Evolutionary conservation across 768 basidiomycete genomes (phyloP).

Genomic region (Macrocybe gigantea): DNA sequence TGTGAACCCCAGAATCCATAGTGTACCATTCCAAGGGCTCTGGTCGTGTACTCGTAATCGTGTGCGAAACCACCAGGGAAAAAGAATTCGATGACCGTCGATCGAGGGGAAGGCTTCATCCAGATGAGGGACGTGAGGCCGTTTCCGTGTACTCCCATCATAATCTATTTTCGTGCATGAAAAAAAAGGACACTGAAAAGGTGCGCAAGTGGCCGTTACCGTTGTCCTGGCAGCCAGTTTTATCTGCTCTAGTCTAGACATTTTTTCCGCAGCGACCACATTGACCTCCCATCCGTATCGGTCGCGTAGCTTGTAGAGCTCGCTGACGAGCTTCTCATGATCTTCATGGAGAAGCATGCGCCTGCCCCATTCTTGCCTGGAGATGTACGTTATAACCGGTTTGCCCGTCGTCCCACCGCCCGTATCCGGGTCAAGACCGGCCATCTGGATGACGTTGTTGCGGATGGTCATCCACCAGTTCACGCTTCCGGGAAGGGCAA

Average conservation of each 20-base stretch:
- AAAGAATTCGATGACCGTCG: constrained; percentile 93
- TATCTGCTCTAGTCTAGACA: constrained; percentile 78
- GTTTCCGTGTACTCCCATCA: constrained; percentile 95
- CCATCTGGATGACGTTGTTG: constrained; percentile 66
- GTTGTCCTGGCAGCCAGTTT: constrained; percentile 79
- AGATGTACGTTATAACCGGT: constrained; percentile 91
- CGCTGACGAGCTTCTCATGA: constrained; percentile 74
- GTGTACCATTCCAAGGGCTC: constrained; percentile 79
- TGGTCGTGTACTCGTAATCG: constrained; percentile 78
- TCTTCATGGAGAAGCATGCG: constrained; percentile 73
- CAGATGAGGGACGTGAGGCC: constrained; percentile 83
- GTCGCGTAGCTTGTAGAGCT: constrained; percentile 64
- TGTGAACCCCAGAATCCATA: constrained; percentile 79
- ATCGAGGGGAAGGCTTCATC: constrained; percentile 82
- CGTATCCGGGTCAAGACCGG: constrained; percentile 44
- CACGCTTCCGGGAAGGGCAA: constrained; percentile 64
- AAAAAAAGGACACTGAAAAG: not conserved
- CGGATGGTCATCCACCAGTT: constrained; percentile 85
- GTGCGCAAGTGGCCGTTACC: constrained; percentile 34
- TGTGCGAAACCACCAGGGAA: constrained; percentile 78
- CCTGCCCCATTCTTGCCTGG: constrained; percentile 83
- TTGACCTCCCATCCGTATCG: constrained; percentile 82
- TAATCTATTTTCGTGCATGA: constrained; percentile 46
- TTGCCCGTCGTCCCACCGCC: constrained; percentile 41
- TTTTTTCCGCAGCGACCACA: constrained; percentile 77